Evolutionary conservation across 78 protist species (phyloP).

Genomic region (Diacronema lutheri): DNA sequence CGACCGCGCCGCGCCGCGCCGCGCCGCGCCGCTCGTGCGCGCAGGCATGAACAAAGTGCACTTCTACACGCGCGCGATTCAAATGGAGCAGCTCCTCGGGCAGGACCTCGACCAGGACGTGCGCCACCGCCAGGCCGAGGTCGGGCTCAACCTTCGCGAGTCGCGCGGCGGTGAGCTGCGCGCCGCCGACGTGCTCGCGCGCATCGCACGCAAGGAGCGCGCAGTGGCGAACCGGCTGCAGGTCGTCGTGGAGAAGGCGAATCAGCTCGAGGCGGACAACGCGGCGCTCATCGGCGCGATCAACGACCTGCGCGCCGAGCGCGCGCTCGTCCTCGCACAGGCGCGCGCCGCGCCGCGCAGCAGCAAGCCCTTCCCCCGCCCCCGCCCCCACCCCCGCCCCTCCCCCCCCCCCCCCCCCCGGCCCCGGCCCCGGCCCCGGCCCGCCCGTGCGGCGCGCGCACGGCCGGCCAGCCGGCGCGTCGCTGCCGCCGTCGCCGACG

Average conservation of each 20-base stretch:
- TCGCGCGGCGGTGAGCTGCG: background rate
- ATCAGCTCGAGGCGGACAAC: background rate
- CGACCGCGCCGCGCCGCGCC: too few relatives aligned
- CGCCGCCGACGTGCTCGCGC: background rate
- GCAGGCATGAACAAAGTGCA: background rate
- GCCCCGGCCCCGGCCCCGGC: too few relatives aligned
- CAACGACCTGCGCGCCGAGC: background rate
- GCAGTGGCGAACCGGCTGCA: background rate
- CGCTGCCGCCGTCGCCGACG: too few relatives aligned
- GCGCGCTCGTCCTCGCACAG: background rate
- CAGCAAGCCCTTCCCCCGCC: too few relatives aligned
- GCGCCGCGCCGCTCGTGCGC: too few relatives aligned
- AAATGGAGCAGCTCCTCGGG: conserved; percentile 7
- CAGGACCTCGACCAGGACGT: background rate
- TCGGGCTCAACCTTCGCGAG: background rate
- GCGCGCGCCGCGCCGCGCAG: too few relatives aligned
- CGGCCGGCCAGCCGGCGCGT: too few relatives aligned
- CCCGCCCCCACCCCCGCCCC: background rate
- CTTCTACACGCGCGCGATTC: conserved; percentile 2
- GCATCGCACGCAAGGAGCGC: background rate
- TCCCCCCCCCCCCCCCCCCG: too few relatives aligned
- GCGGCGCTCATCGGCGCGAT: background rate
- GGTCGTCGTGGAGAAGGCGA: background rate
- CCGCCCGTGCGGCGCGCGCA: too few relatives aligned
- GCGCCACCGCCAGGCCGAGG: background rate